phyloP scores from a whole-genome alignment of 2,329 filamentous ascomycete species.

The Akanthomyces dipterigenus region DNA sequence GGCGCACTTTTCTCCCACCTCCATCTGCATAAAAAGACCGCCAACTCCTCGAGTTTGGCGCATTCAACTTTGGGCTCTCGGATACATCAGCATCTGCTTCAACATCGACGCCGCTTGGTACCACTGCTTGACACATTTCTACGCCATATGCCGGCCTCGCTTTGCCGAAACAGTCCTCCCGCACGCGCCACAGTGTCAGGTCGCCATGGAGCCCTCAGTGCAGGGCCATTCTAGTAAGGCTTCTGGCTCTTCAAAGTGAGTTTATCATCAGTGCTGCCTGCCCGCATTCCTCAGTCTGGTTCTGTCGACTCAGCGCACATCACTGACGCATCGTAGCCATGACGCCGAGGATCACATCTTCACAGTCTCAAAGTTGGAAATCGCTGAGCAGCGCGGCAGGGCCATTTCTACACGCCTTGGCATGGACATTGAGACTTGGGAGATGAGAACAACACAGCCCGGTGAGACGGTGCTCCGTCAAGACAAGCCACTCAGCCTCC shows the following conservation, averaged over 20 bases:
- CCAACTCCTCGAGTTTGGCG: background rate
- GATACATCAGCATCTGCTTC: background rate
- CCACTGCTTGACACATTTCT: background rate
- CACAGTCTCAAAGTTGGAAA: slow-evolving; percentile 41
- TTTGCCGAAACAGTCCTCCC: background rate
- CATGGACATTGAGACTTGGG: slow-evolving; percentile 46
- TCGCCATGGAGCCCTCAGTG: background rate
- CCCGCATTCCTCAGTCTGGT: background rate
- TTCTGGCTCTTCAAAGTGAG: background rate
- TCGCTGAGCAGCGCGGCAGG: slow-evolving; percentile 51
- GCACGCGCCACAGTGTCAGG: background rate
- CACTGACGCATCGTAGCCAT: background rate
- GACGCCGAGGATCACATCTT: slow-evolving; percentile 18
- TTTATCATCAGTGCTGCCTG: background rate
- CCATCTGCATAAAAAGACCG: background rate
- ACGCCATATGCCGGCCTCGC: background rate
- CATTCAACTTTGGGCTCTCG: background rate
- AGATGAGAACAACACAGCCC: slow-evolving; percentile 42
- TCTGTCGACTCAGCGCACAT: background rate
- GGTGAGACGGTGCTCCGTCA: slow-evolving; percentile 55
- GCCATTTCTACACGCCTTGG: slow-evolving; percentile 50
- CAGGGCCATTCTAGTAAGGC: background rate
- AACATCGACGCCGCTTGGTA: background rate
- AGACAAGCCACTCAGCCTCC: slow-evolving; percentile 71
- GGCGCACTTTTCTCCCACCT: background rate